These are phyloP conservation scores for Torulaspora franciscae DNA, from an alignment of 805 yeast species.

Conservation along the genomic window DNA sequence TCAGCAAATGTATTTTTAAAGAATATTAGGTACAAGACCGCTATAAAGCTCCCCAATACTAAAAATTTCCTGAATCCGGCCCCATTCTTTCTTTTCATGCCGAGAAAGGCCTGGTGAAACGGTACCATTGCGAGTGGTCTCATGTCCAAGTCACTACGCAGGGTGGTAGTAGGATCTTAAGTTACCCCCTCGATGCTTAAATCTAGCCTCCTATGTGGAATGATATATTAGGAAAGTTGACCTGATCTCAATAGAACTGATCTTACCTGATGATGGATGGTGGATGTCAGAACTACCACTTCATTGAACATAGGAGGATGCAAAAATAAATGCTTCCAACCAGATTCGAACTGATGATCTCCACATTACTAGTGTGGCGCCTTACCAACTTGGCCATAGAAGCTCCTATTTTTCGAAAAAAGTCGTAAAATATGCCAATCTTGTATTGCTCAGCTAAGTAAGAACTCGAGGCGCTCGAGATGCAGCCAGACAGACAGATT, in stretches of 20 bases:
- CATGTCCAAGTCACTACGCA: neutral
- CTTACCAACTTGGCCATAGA: conserved; percentile 70
- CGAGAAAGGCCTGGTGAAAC: neutral
- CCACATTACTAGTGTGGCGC: conserved; percentile 88
- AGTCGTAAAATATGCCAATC: too few relatives aligned
- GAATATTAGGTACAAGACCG: neutral
- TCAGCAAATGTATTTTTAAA: neutral
- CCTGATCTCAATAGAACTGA: neutral
- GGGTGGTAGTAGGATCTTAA: too few relatives aligned
- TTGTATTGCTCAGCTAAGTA: too few relatives aligned
- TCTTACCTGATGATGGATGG: neutral
- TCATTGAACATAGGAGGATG: neutral
- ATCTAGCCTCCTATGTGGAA: too few relatives aligned
- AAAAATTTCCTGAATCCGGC: neutral
- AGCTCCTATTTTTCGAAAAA: conserved; percentile 28
- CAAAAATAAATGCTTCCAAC: conserved; percentile 48
- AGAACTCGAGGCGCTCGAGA: too few relatives aligned
- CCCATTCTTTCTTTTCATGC: conserved; percentile 2
- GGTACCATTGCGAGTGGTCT: neutral
- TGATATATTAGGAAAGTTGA: too few relatives aligned
- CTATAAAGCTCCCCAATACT: neutral
- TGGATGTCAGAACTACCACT: neutral
- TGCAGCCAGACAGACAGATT: too few relatives aligned
- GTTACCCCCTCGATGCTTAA: neutral
- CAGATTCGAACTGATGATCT: conserved; percentile 79